Evolutionary conservation across 495 filamentous ascomycete genomes (phyloP).

Genomic region (Geoglossum glabrum): DNA sequence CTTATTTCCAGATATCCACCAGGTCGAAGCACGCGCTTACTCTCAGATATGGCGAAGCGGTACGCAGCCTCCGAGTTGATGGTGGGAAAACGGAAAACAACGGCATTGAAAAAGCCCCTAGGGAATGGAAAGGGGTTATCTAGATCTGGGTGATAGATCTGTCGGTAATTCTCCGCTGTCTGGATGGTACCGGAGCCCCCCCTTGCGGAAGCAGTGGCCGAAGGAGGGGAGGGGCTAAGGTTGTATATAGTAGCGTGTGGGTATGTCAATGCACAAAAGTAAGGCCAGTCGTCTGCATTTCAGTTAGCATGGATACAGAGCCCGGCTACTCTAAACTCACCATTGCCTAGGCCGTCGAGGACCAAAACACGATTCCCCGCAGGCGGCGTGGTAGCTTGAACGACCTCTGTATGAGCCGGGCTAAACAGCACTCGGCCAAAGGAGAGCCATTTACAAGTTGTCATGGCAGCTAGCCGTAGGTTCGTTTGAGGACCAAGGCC

Average conservation of each 20-base stretch:
- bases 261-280: constrained; percentile 87
- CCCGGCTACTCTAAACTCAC: constrained; percentile 3
- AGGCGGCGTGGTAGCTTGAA: constrained; percentile 31
- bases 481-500: constrained; percentile 55
- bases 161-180: constrained; percentile 67
- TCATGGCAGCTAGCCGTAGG: constrained; percentile 59
- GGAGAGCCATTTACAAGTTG: constrained; percentile 73
- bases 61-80: constrained; percentile 55
- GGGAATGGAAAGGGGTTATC: constrained; percentile 67
- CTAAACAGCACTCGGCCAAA: constrained; percentile 92
- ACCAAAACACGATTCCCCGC: constrained; percentile 50
- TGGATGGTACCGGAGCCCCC: constrained; percentile 22
- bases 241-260: constrained; percentile 73
- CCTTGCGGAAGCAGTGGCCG: constrained; percentile 15
- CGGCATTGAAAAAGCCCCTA: constrained; percentile 60
- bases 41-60: constrained; percentile 64
- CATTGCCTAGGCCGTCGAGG: constrained; percentile 68
- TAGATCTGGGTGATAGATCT: constrained; percentile 51
- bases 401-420: constrained; percentile 64
- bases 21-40: constrained; percentile 73
- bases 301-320: not conserved
- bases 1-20: constrained; percentile 80
- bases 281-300: constrained; percentile 75
- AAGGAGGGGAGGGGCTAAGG: constrained; percentile 34
- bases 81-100: constrained; percentile 75